These are phyloP conservation scores for Trichoderma sp. DNA, from an alignment of 2,329 filamentous ascomycete genomes.

Conservation along the genomic window DNA sequence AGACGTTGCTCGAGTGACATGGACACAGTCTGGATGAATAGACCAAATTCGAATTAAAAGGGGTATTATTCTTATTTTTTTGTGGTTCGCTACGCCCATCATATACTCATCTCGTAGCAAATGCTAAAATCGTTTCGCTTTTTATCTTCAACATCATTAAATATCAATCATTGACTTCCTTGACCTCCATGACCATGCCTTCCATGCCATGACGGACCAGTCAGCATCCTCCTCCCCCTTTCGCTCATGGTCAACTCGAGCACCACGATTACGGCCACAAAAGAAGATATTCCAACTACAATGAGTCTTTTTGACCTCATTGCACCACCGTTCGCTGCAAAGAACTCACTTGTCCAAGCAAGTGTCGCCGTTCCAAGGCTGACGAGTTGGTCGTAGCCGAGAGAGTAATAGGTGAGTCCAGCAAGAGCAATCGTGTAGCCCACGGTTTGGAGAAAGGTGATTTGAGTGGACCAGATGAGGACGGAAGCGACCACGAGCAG, in stretches of 20 bases:
- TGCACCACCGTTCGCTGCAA: conserved; percentile 21
- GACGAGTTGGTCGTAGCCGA: conserved; percentile 38
- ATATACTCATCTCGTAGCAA: not conserved
- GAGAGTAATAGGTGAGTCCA: conserved; percentile 51
- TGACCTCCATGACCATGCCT: not conserved
- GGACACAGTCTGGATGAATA: not conserved
- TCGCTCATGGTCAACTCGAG: conserved; percentile 21
- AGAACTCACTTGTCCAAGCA: not conserved
- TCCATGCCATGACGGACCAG: not conserved
- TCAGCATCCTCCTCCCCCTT: not conserved
- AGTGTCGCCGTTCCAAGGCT: conserved; percentile 21
- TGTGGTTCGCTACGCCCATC: not conserved
- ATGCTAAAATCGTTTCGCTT: not conserved
- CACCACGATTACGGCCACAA: conserved; percentile 30
- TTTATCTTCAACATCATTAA: not conserved
- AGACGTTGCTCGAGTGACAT: not conserved
- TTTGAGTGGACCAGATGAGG: conserved; percentile 72
- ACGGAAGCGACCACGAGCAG: conserved; percentile 75
- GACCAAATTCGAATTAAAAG: not conserved
- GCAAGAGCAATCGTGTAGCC: conserved; percentile 70
- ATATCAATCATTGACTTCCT: not conserved
- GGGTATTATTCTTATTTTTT: not conserved
- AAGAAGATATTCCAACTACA: conserved; percentile 22
- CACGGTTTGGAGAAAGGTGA: conserved; percentile 68
- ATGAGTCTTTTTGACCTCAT: conserved; percentile 17